A percentile compares a stretch with the other conserved stretches of the same genome.
Evolutionary conservation across 2,329 filamentous ascomycete genomes (phyloP).

Genomic region (Phaeoacremonium minimum): DNA sequence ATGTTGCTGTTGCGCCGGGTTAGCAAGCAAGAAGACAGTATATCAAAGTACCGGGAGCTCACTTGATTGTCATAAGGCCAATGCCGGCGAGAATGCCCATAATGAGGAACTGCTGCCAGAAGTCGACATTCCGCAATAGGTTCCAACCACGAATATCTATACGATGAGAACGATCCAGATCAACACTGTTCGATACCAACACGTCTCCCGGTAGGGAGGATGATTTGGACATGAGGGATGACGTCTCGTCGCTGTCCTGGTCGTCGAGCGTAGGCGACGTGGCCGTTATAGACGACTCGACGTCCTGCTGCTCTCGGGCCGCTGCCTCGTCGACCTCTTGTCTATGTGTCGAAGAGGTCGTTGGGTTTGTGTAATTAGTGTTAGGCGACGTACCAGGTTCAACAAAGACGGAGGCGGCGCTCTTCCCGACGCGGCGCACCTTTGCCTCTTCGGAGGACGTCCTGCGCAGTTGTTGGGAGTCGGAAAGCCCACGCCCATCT

Average conservation of each 20-base stretch:
- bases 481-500: slow-evolving; percentile 20
- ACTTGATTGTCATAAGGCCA: slow-evolving; percentile 99
- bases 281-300: slow-evolving; percentile 12
- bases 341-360: slow-evolving; percentile 7
- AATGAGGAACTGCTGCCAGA: slow-evolving; percentile 86
- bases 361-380: slow-evolving; percentile 25
- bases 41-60: slow-evolving; percentile 28
- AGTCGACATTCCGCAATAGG: slow-evolving; percentile 68
- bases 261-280: slow-evolving; percentile 16
- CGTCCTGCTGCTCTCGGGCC: slow-evolving; percentile 8
- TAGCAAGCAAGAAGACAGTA: slow-evolving; percentile 2
- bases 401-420: slow-evolving; percentile 28
- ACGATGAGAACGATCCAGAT: slow-evolving; percentile 71
- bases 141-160: slow-evolving; percentile 86
- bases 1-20: slow-evolving; percentile 65
- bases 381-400: slow-evolving; percentile 63
- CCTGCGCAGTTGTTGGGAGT: slow-evolving; percentile 33
- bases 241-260: slow-evolving; percentile 65
- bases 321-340: not conserved
- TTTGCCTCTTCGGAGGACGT: slow-evolving; percentile 38
- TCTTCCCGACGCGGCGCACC: slow-evolving; percentile 30
- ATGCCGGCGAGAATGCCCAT: slow-evolving; percentile 91
- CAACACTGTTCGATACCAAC: slow-evolving; percentile 56
- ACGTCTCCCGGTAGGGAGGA: slow-evolving; percentile 47
- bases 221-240: slow-evolving; percentile 70